Evolutionary conservation across 208 protist genomes (phyloP), one percentile per base, ranked within the genome.

Genomic region (Leishmania gerbilli): DNA sequence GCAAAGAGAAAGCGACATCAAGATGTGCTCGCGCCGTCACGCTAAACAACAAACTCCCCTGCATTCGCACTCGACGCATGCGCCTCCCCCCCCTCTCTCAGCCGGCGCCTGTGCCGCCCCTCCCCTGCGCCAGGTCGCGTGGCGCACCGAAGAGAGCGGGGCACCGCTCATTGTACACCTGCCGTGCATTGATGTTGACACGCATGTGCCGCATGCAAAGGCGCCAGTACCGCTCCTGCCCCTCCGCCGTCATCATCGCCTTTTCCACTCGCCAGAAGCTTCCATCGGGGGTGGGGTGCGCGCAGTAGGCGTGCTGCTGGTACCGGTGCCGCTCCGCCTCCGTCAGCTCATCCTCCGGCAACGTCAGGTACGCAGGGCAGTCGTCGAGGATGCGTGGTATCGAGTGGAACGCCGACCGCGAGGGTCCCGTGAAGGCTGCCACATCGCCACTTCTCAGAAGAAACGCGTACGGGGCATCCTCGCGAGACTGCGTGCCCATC

Each of bases 131-230:
- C 3, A n/a, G 31, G 17, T 9, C 40, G 71, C 58, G 47, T 37
- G 47, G 45, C 34, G 34, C 55, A 5, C 7, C 24, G 55, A 89
- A 92, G 27, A 97, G 56, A 64, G 84, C 90, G 3, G n/a, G 67
- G 64, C 92, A 95, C 1, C 69, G 75, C n/a, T 96, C 85, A 21
- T 55, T 68, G 86, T 95, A 96, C 68, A 97, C 94, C 82, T 97
- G 94, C 21, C 94, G 84, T 9, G 88, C 94, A 72, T 96, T 97
- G 75, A 97, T 96, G 82, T 97, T 97, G 62, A 97, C 82, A 0
- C 94, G 94, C 89, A 97, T 87, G 79, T 96, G 91, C 17, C 87
- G 91, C 92, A 97, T 97, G 77, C 90, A 92, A 45, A 93, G 79
- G 13, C 91, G 76, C 94, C 94, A 97, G 85, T 97, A 97, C 0